Evolutionary conservation across 148 eudicot genomes (phyloP).

Genomic region (Polygonum aviculare): DNA sequence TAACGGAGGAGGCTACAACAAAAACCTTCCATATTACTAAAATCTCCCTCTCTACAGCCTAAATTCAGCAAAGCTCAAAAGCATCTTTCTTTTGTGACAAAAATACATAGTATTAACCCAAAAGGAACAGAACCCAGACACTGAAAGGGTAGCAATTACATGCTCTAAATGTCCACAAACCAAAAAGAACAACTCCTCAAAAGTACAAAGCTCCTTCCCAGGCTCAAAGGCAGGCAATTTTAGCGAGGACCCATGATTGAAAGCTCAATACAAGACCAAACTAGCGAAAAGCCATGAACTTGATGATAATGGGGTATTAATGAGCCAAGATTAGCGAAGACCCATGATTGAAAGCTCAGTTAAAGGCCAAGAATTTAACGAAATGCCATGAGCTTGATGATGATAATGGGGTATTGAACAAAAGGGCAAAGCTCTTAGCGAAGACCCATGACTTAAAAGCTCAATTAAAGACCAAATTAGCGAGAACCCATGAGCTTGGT

Average conservation of each 20-base stretch:
- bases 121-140: background rate
- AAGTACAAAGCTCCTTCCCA: background rate
- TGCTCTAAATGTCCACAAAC: constrained; percentile 16
- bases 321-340: constrained; percentile 29
- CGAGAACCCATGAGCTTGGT: too few species aligned
- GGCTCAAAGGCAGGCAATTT: constrained; percentile 12
- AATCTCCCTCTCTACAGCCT: constrained; percentile 26
- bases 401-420: constrained; percentile 19
- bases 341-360: constrained; percentile 24
- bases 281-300: constrained; percentile 21
- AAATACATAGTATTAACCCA: constrained; percentile 9
- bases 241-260: constrained; percentile 41
- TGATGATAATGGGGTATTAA: background rate
- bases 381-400: constrained; percentile 12
- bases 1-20: constrained; percentile 21
- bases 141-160: constrained; percentile 22
- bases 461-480: too few species aligned
- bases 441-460: constrained; percentile 33
- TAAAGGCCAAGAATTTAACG: constrained; percentile 22
- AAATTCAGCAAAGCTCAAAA: constrained; percentile 23
- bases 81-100: constrained; percentile 26
- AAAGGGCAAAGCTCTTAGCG: background rate
- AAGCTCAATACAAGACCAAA: constrained; percentile 14
- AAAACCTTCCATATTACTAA: constrained; percentile 27
- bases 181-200: constrained; percentile 3